Evolutionary conservation across 2,329 filamentous ascomycete genomes (phyloP), one percentile per base, ranked within the genome.

Genomic region (Fusarium burgessii): DNA sequence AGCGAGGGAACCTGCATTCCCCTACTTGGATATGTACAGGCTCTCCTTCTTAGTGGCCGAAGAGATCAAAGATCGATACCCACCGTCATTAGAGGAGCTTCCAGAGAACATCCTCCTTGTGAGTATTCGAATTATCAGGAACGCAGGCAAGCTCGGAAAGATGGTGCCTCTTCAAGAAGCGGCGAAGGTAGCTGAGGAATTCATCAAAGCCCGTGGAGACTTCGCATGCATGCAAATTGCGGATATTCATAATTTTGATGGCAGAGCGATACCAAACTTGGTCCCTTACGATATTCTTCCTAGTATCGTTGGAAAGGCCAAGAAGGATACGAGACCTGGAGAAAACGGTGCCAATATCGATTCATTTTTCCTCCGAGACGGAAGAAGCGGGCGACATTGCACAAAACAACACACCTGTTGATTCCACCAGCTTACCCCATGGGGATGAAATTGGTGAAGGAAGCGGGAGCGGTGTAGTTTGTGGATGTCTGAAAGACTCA

Each of bases 191-290:
- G 13, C 25, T 43, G 14, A 12, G 14, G 17, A 15, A 10, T 23
- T 29, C 2, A 20, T 7, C 8, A 15, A 7, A 13, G 6, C n/a
- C 1, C 15, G 5, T 2, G 10, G 29, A 20, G 12, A 11, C 11
- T 20, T 45, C 9, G 2, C 45, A 5, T 11, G 15, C 29, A 7
- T 7, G 18, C 27, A 18, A 8, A 38, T 45, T 5, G 47, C 46
- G 5, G 18, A 54, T 17, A 35, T 54, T 15, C 47, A 11, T 18
- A 23, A 10, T 40, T 15, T 54, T 52, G 17, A 15, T 27, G 9
- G 6, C 13, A 20, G 18, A 18, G 11, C 11, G 2, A 35, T 57
- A 27, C 33, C 42, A 12, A 49, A 17, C 7, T 40, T 38, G 18
- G 17, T 5, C 11, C 9, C 36, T 7, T 38, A 29, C 49, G 20